phyloP scores from a whole-genome alignment of 2,329 filamentous ascomycete species.

The Xylaria multiplex region DNA sequence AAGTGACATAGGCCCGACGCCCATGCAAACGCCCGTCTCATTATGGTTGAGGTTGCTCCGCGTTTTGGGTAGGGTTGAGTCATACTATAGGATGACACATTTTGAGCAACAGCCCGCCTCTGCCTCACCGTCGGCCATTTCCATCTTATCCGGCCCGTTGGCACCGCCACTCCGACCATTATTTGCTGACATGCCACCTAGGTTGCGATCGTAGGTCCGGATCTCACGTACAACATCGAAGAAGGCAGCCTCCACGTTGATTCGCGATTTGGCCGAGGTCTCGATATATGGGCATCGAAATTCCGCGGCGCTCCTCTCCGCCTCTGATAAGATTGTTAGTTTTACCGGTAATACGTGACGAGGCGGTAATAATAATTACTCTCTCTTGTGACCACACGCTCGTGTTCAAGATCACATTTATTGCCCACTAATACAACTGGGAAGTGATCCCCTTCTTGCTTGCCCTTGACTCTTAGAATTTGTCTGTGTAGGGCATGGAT shows the following conservation, averaged over 20 bases:
- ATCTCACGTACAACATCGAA: slow-evolving; percentile 99
- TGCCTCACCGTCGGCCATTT: slow-evolving; percentile 75
- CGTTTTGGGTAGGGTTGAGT: slow-evolving; percentile 22
- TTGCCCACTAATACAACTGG: slow-evolving; percentile 99
- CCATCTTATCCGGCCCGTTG: slow-evolving; percentile 77
- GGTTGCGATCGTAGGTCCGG: slow-evolving; percentile 97
- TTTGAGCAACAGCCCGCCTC: slow-evolving; percentile 84
- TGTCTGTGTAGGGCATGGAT: slow-evolving; percentile 99
- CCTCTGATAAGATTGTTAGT: slow-evolving; percentile 65
- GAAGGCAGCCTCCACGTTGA: slow-evolving; percentile 98
- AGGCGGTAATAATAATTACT: slow-evolving; percentile 63
- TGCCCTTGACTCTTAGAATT: slow-evolving; percentile 98
- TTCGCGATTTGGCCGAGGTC: slow-evolving; percentile 96
- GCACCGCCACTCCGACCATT: slow-evolving; percentile 72
- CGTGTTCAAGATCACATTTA: slow-evolving; percentile 97
- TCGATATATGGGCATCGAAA: slow-evolving; percentile 99
- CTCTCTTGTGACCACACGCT: slow-evolving; percentile 91
- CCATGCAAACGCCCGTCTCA: slow-evolving; percentile 37
- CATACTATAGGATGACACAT: slow-evolving; percentile 82
- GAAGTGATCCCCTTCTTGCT: slow-evolving; percentile 82
- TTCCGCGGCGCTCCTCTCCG: slow-evolving; percentile 64
- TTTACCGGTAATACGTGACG: slow-evolving; percentile 14
- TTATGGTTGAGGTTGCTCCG: slow-evolving; percentile 33
- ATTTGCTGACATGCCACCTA: slow-evolving; percentile 84
- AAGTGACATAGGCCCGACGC: slow-evolving; percentile 38